Evolutionary conservation across 805 yeast species (phyloP).

Genomic region (Saccharomycopsis javanensis): DNA sequence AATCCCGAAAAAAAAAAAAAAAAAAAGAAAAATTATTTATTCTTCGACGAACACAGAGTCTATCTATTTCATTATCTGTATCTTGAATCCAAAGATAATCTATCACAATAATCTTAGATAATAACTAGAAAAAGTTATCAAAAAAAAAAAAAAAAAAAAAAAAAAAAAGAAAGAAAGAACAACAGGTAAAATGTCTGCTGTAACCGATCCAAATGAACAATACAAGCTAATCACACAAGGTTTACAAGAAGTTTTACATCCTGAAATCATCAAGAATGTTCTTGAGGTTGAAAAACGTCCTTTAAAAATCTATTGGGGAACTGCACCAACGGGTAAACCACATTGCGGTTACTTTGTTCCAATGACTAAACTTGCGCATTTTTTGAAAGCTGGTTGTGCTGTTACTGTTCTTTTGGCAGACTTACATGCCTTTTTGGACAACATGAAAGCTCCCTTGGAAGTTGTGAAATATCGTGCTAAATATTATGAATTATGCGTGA

Average conservation of each 20-base stretch:
- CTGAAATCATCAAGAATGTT: slow-evolving; percentile 75
- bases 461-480: slow-evolving; percentile 81
- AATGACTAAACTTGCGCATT: slow-evolving; percentile 92
- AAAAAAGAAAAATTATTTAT: neutral
- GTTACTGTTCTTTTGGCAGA: slow-evolving; percentile 89
- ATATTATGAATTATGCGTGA: slow-evolving; percentile 77
- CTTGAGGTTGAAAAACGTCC: slow-evolving; percentile 76
- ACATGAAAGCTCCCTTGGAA: slow-evolving; percentile 96
- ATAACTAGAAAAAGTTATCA: neutral
- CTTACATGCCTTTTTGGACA: slow-evolving; percentile 91
- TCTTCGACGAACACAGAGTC: neutral
- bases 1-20: neutral
- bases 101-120: too few species aligned
- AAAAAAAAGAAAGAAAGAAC: too few species aligned
- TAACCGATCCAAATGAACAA: slow-evolving; percentile 46
- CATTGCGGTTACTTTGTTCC: slow-evolving; percentile 99
- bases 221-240: slow-evolving; percentile 71
- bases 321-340: slow-evolving; percentile 98
- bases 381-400: slow-evolving; percentile 91
- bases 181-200: slow-evolving; percentile 11
- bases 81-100: too few species aligned
- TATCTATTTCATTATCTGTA: too few species aligned
- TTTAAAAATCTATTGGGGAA: slow-evolving; percentile 92
- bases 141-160: neutral
- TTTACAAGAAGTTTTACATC: slow-evolving; percentile 86